Base-by-base conservation (phyloP, 352 stramenopile genomes). In the Elongisporangium prolatum region DNA sequence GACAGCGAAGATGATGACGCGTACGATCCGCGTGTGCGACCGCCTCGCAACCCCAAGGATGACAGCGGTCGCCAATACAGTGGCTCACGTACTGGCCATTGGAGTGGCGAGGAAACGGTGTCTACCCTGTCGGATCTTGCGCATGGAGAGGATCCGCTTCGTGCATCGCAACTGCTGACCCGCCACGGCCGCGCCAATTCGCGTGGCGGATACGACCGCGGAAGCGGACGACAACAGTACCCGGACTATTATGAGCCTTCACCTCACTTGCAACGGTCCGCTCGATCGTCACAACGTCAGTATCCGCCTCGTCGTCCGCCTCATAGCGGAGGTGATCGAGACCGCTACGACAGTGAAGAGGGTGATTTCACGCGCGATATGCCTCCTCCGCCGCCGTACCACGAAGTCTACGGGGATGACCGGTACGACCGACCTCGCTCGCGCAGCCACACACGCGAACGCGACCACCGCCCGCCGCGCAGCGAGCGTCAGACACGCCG, bases 311-410 rank as follows among this genome's bases (percentile, higher is more conserved):
- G 28, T 13, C 28, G 28, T 13, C 28, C 28, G 28, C 28, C 28
- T 40, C 28, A 13, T 52, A 52, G 48, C 18, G 48, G 48, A 52
- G 18, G 48, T 13, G 21, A 52, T 14, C 18, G 21, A 20, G 48
- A 52, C 18, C 48, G 21, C 48, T 52, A 52, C 48, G 48, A 52
- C 21, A 52, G 48, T 14, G 48, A 52, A 24, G 18, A 52, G 18
- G 18, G 21, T 52, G 28, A 40, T 9, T 40, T 40, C 28, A 40
- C 28, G 8, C 28, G 28, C 28, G 28, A 40, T 13, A 40, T 40
- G 28, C 28, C 28, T 40, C 28, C 28, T 40, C 28, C 28, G 28
- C 28, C 28, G 28, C 28, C 28, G 4, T 40, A 40, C 28, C 48
- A 52, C 48, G 48, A 52, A 52, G 48, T 24, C 11, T 52, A 52